Conservation (phyloP, 1,284 basidiomycete genomes). For the Sporisorium reilianum region DNA sequence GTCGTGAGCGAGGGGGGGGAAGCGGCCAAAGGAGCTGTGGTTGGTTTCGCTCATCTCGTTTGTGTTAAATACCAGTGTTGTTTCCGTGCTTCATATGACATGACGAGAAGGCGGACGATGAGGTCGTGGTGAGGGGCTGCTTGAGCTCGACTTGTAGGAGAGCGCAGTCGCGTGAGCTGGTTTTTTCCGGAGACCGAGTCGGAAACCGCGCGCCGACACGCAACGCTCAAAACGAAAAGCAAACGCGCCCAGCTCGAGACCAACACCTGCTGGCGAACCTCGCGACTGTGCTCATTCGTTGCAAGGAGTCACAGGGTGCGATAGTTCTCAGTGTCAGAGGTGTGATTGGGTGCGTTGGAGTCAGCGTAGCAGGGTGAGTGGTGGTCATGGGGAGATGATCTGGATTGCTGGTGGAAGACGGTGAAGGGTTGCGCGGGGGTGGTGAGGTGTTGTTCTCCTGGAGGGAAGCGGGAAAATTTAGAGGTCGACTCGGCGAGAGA, state of each 20-base stretch:
- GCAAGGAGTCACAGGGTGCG: no score
- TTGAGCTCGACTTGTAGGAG: neutral
- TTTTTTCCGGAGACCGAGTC: neutral
- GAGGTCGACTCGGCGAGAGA: neutral
- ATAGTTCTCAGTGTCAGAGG: neutral
- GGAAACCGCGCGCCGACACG: neutral
- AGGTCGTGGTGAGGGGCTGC: neutral
- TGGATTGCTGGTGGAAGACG: neutral
- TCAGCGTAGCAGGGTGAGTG: no score
- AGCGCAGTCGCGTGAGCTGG: slow-evolving; percentile 4
- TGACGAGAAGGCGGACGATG: no score
- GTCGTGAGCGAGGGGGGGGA: slow-evolving; percentile 20
- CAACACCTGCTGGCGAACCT: neutral
- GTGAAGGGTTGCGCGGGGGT: neutral
- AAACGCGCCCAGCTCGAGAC: neutral
- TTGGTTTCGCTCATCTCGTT: neutral
- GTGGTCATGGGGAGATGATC: no score
- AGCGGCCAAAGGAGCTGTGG: neutral
- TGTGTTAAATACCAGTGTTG: slow-evolving; percentile 19
- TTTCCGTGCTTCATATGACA: no score
- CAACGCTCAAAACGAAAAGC: neutral
- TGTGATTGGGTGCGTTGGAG: no score
- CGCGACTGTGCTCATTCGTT: neutral
- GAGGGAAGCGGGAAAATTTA: neutral
- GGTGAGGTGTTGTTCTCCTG: neutral